These are phyloP conservation scores for Fallopia convolvulus DNA, from an alignment of 148 eudicot species.

Conservation along the genomic window DNA sequence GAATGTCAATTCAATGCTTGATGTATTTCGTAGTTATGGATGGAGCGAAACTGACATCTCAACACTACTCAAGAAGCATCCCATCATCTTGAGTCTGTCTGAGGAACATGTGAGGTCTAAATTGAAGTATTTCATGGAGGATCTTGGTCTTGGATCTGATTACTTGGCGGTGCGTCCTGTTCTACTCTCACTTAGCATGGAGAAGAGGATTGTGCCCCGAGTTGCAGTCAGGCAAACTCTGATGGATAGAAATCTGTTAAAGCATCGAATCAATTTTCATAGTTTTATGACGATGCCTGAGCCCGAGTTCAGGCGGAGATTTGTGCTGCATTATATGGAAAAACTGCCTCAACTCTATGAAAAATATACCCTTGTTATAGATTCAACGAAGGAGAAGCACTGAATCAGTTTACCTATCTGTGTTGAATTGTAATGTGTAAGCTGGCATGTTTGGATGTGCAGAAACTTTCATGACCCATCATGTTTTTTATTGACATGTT, in stretches of 20 bases:
- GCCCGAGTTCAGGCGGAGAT: neutral
- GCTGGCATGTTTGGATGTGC: too few relatives aligned
- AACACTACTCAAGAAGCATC: neutral
- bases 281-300: neutral
- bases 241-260: neutral
- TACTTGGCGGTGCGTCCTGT: neutral
- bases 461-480: too few relatives aligned
- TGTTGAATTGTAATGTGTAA: too few relatives aligned
- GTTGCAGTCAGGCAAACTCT: neutral
- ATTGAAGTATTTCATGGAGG: conserved; percentile 14
- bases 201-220: conserved; percentile 9
- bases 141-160: neutral
- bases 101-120: neutral
- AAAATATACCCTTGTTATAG: conserved; percentile 8
- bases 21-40: neutral
- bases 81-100: neutral
- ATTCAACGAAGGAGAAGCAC: too few relatives aligned
- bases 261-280: too few relatives aligned
- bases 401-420: too few relatives aligned
- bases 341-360: neutral
- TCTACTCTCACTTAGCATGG: neutral
- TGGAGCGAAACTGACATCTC: conserved; percentile 13
- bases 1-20: neutral
- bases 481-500: too few relatives aligned
- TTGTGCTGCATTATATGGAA: neutral